Evolutionary conservation across 1,284 basidiomycete genomes (phyloP).

Genomic region (Malassezia arunalokei): DNA sequence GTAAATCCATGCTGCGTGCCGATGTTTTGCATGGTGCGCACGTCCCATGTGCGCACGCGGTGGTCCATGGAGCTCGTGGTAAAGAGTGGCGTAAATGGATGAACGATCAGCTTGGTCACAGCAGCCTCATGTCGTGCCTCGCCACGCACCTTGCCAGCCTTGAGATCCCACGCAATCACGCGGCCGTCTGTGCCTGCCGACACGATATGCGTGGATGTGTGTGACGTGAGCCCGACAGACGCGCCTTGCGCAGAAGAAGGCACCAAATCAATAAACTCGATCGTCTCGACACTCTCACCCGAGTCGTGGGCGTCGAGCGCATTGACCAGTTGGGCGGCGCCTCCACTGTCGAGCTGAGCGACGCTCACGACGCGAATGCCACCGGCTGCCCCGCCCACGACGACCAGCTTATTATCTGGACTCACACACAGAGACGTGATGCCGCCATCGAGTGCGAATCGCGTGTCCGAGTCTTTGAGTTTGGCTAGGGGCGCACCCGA

Average conservation of each 20-base stretch:
- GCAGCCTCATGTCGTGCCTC: conserved; percentile 24
- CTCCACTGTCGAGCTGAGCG: conserved; percentile 51
- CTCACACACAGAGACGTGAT: conserved; percentile 80
- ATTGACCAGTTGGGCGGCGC: conserved; percentile 61
- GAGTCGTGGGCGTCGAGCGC: conserved; percentile 71
- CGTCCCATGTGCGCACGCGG: conserved; percentile 82
- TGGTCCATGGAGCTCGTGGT: conserved; percentile 58
- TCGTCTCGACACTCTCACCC: conserved; percentile 77
- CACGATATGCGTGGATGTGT: conserved; percentile 53
- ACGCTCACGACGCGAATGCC: conserved; percentile 72
- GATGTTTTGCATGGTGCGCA: conserved; percentile 65
- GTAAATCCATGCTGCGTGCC: conserved; percentile 73
- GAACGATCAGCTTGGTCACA: conserved; percentile 25
- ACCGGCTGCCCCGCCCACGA: conserved; percentile 74
- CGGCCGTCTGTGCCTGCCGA: conserved; percentile 89
- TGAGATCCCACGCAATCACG: conserved; percentile 83
- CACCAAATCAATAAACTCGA: conserved; percentile 70
- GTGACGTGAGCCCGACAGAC: conserved; percentile 40
- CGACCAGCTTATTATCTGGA: conserved; percentile 55
- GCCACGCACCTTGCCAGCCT: conserved; percentile 49
- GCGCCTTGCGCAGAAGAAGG: conserved; percentile 47
- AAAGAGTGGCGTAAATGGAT: conserved; percentile 79
- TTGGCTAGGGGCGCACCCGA: conserved; percentile 66
- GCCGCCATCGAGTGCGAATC: conserved; percentile 53
- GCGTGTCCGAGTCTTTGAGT: conserved; percentile 52